phyloP scores from a whole-genome alignment of 2,329 filamentous ascomycete genomes.

The Fusarium graminum region DNA sequence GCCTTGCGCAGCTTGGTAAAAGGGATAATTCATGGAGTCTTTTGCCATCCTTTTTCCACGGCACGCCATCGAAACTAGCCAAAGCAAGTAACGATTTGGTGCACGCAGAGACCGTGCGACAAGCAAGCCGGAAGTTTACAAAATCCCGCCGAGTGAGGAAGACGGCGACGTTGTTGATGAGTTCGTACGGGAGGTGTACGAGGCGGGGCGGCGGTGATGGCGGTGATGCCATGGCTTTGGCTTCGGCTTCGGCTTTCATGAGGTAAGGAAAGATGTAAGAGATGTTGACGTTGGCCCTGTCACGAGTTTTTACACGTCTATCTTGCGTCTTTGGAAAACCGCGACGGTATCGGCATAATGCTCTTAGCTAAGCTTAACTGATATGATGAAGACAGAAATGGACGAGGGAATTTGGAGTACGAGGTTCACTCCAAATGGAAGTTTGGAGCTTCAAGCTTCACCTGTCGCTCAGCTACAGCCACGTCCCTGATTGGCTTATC shows the following conservation, averaged over 20 bases:
- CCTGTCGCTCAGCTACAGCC: conserved; percentile 6
- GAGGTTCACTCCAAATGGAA: background rate
- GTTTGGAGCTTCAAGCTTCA: conserved; percentile 1
- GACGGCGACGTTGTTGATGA: conserved; percentile 59
- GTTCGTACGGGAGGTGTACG: conserved; percentile 53
- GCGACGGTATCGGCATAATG: background rate
- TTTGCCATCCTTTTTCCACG: conserved; percentile 61
- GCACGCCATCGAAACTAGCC: conserved; percentile 58
- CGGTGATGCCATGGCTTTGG: conserved; percentile 8
- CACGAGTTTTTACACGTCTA: background rate
- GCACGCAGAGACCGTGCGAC: conserved; percentile 4
- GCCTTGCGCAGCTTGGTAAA: conserved; percentile 57
- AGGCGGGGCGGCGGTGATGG: conserved; percentile 24
- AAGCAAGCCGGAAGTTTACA: conserved; percentile 56
- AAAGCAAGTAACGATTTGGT: conserved; percentile 17
- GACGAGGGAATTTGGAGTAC: background rate
- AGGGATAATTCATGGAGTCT: conserved; percentile 60
- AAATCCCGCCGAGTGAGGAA: conserved; percentile 57
- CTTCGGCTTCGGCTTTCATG: background rate
- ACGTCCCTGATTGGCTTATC: conserved; percentile 22
- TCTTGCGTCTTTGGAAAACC: background rate
- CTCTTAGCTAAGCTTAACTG: background rate
- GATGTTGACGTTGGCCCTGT: background rate
- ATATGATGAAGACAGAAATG: background rate
- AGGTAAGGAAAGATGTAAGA: background rate